Evolutionary conservation across 2,329 filamentous ascomycete genomes (phyloP).

Genomic region (Curvularia sp.): DNA sequence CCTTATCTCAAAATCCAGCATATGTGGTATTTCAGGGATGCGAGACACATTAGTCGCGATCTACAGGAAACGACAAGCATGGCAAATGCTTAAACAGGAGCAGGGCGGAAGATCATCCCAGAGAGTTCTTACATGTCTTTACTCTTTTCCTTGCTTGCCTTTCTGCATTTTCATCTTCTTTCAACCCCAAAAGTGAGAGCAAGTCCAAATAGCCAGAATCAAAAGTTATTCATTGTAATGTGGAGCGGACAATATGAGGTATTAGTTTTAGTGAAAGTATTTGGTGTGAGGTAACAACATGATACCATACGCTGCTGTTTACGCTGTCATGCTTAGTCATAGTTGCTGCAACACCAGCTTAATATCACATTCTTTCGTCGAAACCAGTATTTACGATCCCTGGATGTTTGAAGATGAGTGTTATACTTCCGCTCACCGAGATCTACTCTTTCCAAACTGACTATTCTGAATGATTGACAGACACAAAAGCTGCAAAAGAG

Average conservation of each 20-base stretch:
- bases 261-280: too few species aligned
- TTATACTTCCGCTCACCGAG: not conserved
- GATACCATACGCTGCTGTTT: too few species aligned
- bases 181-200: not conserved
- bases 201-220: not conserved
- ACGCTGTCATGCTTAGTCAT: too few species aligned
- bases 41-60: not conserved
- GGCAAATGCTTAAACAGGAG: not conserved
- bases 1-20: not conserved
- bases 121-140: not conserved
- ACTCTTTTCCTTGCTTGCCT: not conserved
- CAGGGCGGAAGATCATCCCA: not conserved
- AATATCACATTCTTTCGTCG: too few species aligned
- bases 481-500: too few species aligned
- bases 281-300: too few species aligned
- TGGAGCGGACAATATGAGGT: too few species aligned
- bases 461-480: too few species aligned
- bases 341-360: too few species aligned
- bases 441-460: too few species aligned
- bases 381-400: too few species aligned
- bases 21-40: not conserved
- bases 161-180: not conserved
- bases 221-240: not conserved
- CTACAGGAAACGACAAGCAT: not conserved
- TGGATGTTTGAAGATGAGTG: not conserved